Evolutionary conservation across 441 rosid genomes (phyloP), one percentile per base, ranked within the genome.

Genomic region (Raphanus hybrid): DNA sequence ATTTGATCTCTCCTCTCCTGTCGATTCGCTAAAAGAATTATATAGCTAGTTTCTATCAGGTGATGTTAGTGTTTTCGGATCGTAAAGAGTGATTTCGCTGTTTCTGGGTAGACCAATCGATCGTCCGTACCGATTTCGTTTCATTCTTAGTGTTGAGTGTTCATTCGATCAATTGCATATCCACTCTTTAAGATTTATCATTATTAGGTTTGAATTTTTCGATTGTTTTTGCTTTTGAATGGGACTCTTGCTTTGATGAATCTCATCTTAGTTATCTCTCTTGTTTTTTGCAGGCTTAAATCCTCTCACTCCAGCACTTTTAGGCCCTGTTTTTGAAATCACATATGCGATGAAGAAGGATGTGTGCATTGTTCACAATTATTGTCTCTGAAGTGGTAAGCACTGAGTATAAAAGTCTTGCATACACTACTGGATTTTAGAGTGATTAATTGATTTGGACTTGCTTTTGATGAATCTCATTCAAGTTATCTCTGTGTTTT

Each of bases 91-190:
- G 63, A 39, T 64, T 20, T 12, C 62, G 64, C 64, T 35, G 55
- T 48, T 43, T 72, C 61, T 45, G 5, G 57, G 39, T 26, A 67
- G 50, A 67, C 48, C 26, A 60, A 52, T 73, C 78, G 64, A 52
- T 73, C 78, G 64, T 54, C 74, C 70, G 8, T 61, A 20, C 64
- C 64, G 69, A 67, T 72, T 78, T 66, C 64, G 14, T 16, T 29
- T 71, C 26, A 29, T 29, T 67, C 11, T 60, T 50, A 14, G 34
- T 65, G 4, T 35, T 26, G 52, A 60, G 41, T 52, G 58, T 12
- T 41, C 41, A 7, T 72, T 66, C n/a, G 9, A 8, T 15, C 20
- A 14, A 32, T 15, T 34, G 61, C 26, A 9, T 34, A 29, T 64
- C 37, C 23, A 23, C 50, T 2, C 41, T 20, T 20, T 34, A 5